Base-by-base conservation (phyloP, 192 early-diverging fungal species). In the Gryganskiella cystojenkinii region DNA sequence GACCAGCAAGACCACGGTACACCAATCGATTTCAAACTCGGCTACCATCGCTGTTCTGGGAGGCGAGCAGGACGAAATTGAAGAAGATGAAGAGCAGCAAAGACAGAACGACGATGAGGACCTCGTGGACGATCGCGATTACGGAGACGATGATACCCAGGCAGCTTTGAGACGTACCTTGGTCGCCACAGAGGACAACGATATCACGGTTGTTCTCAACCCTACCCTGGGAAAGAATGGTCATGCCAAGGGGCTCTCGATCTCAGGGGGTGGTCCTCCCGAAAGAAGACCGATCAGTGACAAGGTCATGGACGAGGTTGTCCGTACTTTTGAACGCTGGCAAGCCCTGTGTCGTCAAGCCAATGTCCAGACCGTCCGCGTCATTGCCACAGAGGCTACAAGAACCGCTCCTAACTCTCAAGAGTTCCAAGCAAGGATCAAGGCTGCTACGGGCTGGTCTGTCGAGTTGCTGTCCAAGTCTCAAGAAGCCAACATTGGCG, bases 321-420 rank as follows among this genome's bases (percentile, higher is more conserved):
- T 83, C 30, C 65, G 75, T 20, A 82, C 71, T 20, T 86, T 88
- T 65, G 66, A 80, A 22, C 69, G 87, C 42, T 88, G 86, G 80
- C 83, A 86, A 55, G 66, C 70, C 0, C 65, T 88, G 3, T 82
- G 83, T 34, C 37, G 68, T 13, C 68, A 83, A 20, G 81, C 82
- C 46, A 61, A 72, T 5, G 82, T 86, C 6, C 34, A 80, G 25
- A 58, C 54, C 15, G 82, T 88, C 0, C 74, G 79, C n/a, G 68
- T 88, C 19, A 78, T 86, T 56, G 87, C 87, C 3, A 88, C 87
- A 10, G 87, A 86, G 56, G 87, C 87, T 9, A 88, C 85, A 25
- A 63, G 87, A 6, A 81, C 81, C 11, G 87, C 87, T 4, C 52
- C 71, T 19, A 88, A 88, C 64, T 81, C 83, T 6, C 25, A 64